A percentile compares a stretch with the other conserved stretches of the same genome.
Conservation (phyloP, 306 rosid species). For the Begonia masoniana region DNA sequence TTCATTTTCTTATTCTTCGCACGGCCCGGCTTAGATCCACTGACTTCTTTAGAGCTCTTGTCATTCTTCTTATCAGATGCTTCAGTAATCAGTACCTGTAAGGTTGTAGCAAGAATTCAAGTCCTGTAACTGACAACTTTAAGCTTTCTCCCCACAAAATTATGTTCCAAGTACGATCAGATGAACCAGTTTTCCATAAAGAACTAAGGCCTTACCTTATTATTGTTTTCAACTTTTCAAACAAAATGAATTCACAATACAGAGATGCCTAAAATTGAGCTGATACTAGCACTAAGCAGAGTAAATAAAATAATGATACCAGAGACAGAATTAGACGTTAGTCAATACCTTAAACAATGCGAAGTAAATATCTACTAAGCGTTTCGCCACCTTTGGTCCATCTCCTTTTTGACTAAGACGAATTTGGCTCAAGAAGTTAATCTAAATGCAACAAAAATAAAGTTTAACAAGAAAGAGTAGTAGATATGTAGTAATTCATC, state of each 20-base stretch:
- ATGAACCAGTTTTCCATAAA: background rate
- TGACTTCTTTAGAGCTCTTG: conserved; percentile 26
- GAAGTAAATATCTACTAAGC: conserved; percentile 77
- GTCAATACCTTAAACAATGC: conserved; percentile 80
- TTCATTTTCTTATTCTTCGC: conserved; percentile 22
- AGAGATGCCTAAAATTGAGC: background rate
- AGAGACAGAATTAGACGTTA: conserved; percentile 3
- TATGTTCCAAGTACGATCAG: too few species aligned
- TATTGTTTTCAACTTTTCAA: background rate
- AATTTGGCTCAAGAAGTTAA: conserved; percentile 86
- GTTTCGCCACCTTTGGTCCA: conserved; percentile 94
- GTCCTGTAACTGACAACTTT: too few species aligned
- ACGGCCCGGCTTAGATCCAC: conserved; percentile 11
- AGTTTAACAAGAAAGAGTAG: conserved; percentile 5
- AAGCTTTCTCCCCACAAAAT: too few species aligned
- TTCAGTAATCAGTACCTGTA: conserved; percentile 67
- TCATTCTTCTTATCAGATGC: conserved; percentile 31
- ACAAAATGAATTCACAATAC: background rate
- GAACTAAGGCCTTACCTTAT: background rate
- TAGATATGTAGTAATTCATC: background rate
- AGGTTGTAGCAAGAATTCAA: background rate
- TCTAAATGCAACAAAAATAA: conserved; percentile 26
- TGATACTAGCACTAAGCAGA: background rate
- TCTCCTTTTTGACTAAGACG: conserved; percentile 68
- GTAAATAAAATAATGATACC: background rate